Percentiles rank a stretch among this genome's conserved stretches.
phyloP scores from a whole-genome alignment of 768 basidiomycete species.

The Cytidiella melzeri region DNA sequence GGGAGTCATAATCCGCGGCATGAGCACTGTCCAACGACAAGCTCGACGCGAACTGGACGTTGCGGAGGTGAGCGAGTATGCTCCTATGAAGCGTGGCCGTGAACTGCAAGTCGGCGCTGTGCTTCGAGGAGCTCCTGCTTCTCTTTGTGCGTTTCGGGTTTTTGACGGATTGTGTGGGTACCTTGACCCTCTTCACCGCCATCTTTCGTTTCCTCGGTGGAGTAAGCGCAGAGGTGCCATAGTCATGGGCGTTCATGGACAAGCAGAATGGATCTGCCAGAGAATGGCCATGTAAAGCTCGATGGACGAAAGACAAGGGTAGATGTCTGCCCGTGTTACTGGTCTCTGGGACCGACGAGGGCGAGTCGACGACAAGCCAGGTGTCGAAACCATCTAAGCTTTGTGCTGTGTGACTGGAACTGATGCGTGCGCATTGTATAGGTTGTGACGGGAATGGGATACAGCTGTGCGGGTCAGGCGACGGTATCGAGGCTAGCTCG shows the following conservation, averaged over 20 bases:
- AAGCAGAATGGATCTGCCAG: not conserved
- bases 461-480: slow-evolving; percentile 1
- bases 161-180: not conserved
- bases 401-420: not conserved
- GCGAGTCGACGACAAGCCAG: slow-evolving; percentile 10
- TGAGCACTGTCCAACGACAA: slow-evolving; percentile 14
- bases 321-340: too few relatives aligned
- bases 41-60: not conserved
- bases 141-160: slow-evolving; percentile 15
- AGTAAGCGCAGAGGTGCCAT: not conserved
- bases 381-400: slow-evolving; percentile 11
- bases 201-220: slow-evolving; percentile 22
- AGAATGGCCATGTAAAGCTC: not conserved
- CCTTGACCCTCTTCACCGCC: slow-evolving; percentile 18
- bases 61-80: slow-evolving; percentile 21
- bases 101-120: slow-evolving; percentile 31
- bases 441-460: slow-evolving; percentile 33
- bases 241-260: not conserved
- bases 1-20: not conserved
- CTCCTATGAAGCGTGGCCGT: slow-evolving; percentile 32
- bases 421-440: slow-evolving; percentile 7
- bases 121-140: slow-evolving; percentile 11
- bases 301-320: slow-evolving; percentile 18
- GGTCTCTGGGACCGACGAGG: not conserved
- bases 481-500: slow-evolving; percentile 13